Conservation (phyloP, 75 land plant species). For the Pinus taeda region DNA sequence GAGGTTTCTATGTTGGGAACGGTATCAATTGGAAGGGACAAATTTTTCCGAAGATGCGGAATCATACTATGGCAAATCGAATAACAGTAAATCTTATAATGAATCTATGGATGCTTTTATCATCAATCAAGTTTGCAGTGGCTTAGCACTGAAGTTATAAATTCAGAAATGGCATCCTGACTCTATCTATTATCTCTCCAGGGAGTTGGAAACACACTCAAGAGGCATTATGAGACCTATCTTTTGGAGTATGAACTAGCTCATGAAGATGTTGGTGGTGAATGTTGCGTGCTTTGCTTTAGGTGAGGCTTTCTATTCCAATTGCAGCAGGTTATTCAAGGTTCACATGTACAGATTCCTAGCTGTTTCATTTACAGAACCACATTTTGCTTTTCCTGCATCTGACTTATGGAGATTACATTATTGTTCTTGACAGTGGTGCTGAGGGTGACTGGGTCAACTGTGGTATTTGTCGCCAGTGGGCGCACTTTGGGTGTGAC, state of each 20-base stretch:
- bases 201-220: constrained; percentile 99
- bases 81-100: constrained; percentile 73
- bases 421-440: constrained; percentile 56
- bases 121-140: not conserved
- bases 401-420: not conserved
- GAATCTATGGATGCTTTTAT: constrained; percentile 16
- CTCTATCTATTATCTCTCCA: constrained; percentile 17
- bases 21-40: constrained; percentile 99
- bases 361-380: not conserved
- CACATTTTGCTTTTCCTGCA: not conserved
- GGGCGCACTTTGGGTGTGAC: constrained; percentile 99
- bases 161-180: not conserved
- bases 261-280: constrained; percentile 99
- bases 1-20: constrained; percentile 98
- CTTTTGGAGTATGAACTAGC: constrained; percentile 97
- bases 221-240: constrained; percentile 97
- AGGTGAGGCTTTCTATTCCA: constrained; percentile 46
- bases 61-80: constrained; percentile 86
- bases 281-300: constrained; percentile 95
- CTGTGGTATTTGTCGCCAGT: constrained; percentile 95
- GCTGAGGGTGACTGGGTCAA: constrained; percentile 99
- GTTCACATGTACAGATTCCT: not conserved
- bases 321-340: not conserved
- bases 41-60: constrained; percentile 98
- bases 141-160: not conserved